Evolutionary conservation across 148 eudicot species (phyloP).

Genomic region (Cornus florida): DNA sequence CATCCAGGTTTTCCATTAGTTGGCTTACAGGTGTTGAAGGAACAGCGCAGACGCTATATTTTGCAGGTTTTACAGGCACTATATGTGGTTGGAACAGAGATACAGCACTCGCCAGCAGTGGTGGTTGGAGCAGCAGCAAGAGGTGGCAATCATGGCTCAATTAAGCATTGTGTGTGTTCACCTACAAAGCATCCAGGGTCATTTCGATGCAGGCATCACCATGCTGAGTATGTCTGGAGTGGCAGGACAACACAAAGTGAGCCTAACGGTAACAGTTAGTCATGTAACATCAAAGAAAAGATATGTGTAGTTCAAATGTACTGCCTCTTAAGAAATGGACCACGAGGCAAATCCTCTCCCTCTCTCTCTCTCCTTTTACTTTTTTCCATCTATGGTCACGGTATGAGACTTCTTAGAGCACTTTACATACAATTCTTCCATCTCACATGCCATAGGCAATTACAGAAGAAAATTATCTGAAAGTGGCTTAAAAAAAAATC

Average conservation of each 20-base stretch:
- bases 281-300: not conserved
- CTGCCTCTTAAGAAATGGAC: not conserved
- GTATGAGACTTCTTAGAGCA: too few species aligned
- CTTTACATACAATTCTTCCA: too few species aligned
- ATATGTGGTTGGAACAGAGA: not conserved
- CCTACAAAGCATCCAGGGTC: constrained; percentile 81
- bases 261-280: not conserved
- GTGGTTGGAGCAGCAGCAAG: constrained; percentile 1
- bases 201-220: constrained; percentile 68
- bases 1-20: constrained; percentile 11
- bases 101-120: constrained; percentile 10
- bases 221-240: constrained; percentile 58
- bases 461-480: too few species aligned
- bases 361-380: too few species aligned
- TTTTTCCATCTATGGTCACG: too few species aligned
- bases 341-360: not conserved
- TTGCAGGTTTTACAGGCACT: constrained; percentile 6
- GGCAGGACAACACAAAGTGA: not conserved
- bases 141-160: constrained; percentile 6
- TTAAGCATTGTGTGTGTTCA: constrained; percentile 57
- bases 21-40: not conserved
- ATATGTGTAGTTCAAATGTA: not conserved
- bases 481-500: too few species aligned
- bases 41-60: not conserved
- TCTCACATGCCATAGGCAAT: too few species aligned